Evolutionary conservation across 306 rosid genomes (phyloP).

Genomic region (Nissolia schottii): DNA sequence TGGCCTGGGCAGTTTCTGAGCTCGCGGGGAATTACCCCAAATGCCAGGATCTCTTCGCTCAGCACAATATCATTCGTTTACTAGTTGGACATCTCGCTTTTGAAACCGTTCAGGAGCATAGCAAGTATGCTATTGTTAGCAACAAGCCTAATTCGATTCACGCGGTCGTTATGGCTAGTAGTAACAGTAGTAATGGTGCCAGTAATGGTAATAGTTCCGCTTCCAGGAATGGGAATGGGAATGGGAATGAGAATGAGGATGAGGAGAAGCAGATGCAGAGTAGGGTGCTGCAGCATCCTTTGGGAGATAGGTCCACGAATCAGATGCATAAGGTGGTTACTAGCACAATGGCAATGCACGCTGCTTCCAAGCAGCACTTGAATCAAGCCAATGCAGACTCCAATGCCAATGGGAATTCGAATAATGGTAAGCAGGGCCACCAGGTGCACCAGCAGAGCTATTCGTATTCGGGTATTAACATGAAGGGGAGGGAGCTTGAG

Average conservation of each 20-base stretch:
- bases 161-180: slow-evolving; percentile 61
- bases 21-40: slow-evolving; percentile 55
- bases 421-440: slow-evolving; percentile 40
- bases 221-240: not conserved
- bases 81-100: slow-evolving; percentile 83
- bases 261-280: slow-evolving; percentile 35
- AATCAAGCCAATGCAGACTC: not conserved
- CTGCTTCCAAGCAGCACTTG: slow-evolving; percentile 27
- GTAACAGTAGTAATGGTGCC: slow-evolving; percentile 19
- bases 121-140: slow-evolving; percentile 51
- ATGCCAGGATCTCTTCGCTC: slow-evolving; percentile 76
- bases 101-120: slow-evolving; percentile 76
- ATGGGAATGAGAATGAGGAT: slow-evolving; percentile 29
- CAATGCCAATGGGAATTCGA: not conserved
- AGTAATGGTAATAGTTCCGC: not conserved
- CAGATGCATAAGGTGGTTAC: slow-evolving; percentile 58
- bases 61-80: slow-evolving; percentile 61
- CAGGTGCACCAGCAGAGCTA: slow-evolving; percentile 35
- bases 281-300: slow-evolving; percentile 47
- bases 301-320: slow-evolving; percentile 36
- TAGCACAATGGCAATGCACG: slow-evolving; percentile 49
- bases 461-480: slow-evolving; percentile 37
- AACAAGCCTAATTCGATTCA: slow-evolving; percentile 59
- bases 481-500: slow-evolving; percentile 63
- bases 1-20: slow-evolving; percentile 79